Evolutionary conservation across 2,329 filamentous ascomycete species (phyloP).

Genomic region (Huntiella decipiens): DNA sequence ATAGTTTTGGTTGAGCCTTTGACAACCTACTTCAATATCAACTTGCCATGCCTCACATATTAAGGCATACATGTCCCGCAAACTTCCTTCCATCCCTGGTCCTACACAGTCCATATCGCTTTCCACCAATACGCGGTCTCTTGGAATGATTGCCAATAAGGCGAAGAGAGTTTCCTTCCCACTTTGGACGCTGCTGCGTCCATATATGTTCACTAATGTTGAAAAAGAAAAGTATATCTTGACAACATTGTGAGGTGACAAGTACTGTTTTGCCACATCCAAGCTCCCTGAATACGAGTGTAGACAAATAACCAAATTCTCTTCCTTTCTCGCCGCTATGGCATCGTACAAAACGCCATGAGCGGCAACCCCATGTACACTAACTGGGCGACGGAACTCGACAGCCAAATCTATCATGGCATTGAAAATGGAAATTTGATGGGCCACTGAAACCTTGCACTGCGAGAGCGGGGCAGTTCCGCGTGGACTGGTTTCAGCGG

Average conservation of each 20-base stretch:
- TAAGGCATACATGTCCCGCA: conserved; percentile 56
- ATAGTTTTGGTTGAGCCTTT: too few species aligned
- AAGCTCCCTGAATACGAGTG: conserved; percentile 77
- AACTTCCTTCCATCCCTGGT: conserved; percentile 52
- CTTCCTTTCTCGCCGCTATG: conserved; percentile 25
- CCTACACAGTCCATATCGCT: conserved; percentile 81
- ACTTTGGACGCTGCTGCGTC: neutral
- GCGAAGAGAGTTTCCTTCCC: conserved; percentile 31
- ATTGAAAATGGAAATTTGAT: conserved; percentile 47
- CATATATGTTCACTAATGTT: conserved; percentile 45
- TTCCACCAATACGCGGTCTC: conserved; percentile 64
- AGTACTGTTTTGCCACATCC: conserved; percentile 60
- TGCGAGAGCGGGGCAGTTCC: conserved; percentile 29
- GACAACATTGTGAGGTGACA: conserved; percentile 51
- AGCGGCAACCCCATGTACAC: conserved; percentile 56
- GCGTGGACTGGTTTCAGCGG: neutral
- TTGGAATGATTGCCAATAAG: conserved; percentile 54
- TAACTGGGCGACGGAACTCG: conserved; percentile 44
- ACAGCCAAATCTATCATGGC: conserved; percentile 56
- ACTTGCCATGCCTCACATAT: too few species aligned
- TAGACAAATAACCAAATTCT: conserved; percentile 50
- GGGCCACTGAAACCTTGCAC: conserved; percentile 45
- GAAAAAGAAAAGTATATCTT: conserved; percentile 82
- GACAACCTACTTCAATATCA: too few species aligned
- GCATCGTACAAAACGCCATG: conserved; percentile 52